These are phyloP conservation scores for Emergomyces africanus DNA, from an alignment of 2,329 filamentous ascomycete species.

Conservation along the genomic window DNA sequence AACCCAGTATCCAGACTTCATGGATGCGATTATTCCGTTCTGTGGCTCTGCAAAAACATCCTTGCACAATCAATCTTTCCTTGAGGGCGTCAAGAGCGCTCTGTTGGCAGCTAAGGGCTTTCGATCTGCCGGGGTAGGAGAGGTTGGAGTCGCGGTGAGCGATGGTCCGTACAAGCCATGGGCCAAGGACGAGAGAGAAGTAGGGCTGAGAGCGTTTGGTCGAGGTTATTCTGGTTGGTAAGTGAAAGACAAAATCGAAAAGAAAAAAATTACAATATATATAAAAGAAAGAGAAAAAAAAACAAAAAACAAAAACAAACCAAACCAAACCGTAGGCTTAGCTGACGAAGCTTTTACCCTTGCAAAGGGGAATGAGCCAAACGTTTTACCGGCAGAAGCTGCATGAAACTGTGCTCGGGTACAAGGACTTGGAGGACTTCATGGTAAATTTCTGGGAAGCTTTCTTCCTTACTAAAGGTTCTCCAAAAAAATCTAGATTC, in stretches of 20 bases:
- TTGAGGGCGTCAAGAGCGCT: constrained; percentile 51
- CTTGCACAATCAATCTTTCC: constrained; percentile 55
- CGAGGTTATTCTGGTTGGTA: constrained; percentile 63
- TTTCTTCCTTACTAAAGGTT: constrained; percentile 57
- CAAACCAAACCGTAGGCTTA: no score
- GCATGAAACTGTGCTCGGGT: constrained; percentile 53
- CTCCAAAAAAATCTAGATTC: not conserved
- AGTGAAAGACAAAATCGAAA: no score
- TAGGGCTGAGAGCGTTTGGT: constrained; percentile 56
- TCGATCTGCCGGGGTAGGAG: constrained; percentile 38
- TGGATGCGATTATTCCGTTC: constrained; percentile 53
- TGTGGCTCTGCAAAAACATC: constrained; percentile 53
- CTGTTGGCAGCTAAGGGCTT: constrained; percentile 46
- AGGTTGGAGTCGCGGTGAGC: constrained; percentile 29
- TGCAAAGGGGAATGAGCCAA: constrained; percentile 57
- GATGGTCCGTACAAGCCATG: constrained; percentile 35
- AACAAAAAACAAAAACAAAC: not conserved
- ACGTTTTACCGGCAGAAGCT: constrained; percentile 61
- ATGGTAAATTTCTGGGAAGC: constrained; percentile 63
- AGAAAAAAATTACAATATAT: no score
- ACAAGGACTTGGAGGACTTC: constrained; percentile 58
- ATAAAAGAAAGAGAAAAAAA: no score
- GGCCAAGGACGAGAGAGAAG: constrained; percentile 40
- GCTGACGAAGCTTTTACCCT: no score
- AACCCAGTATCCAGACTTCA: constrained; percentile 50